Evolutionary conservation across 78 protist genomes (phyloP), one percentile per base, ranked within the genome.

Genomic region (Dictyostelium citrinum): DNA sequence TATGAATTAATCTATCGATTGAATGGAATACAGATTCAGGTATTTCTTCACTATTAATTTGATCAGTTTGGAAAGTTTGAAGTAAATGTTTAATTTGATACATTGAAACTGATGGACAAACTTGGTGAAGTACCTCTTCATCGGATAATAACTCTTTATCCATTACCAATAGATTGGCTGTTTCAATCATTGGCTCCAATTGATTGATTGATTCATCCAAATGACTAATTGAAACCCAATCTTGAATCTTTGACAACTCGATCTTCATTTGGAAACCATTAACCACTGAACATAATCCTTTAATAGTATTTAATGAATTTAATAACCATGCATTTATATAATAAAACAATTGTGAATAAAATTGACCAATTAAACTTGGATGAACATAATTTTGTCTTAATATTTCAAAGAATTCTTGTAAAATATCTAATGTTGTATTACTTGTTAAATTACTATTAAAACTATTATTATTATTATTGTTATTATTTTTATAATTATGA

Each of bases 251-350:
- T 12, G 92, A 86, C 2, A 86, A 39, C 10, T 86, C 92, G 33
- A 86, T 75, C 41, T 61, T 86, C 79, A 86, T 86, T 64, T 86
- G 92, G 35, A 86, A 86, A 16, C 92, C 92, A 77, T 86, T 86
- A 12, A 80, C 92, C 0, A 64, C 55, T 5, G 76, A 51, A 41
- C 92, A 86, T 9, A 86, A 31, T 27, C 84, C 92, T n/a, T 20
- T 11, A 6, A 86, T 77, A 43, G 24, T 64, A 68, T 86, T 77
- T n/a, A 86, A 68, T 14, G 81, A 68, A n/a, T 86, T 86, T 29
- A 86, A 22, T 29, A 86, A 58, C 72, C 64, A 29, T 5, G 80
- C 27, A 31, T 86, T 86, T 45, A 80, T 86, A 31, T 29, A 86
- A 45, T 68, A 86, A 9, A 86, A 86, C 17, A 86, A 9, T 45